Evolutionary conservation across 495 filamentous ascomycete species (phyloP).

Genomic region (Durotheca rogersii): DNA sequence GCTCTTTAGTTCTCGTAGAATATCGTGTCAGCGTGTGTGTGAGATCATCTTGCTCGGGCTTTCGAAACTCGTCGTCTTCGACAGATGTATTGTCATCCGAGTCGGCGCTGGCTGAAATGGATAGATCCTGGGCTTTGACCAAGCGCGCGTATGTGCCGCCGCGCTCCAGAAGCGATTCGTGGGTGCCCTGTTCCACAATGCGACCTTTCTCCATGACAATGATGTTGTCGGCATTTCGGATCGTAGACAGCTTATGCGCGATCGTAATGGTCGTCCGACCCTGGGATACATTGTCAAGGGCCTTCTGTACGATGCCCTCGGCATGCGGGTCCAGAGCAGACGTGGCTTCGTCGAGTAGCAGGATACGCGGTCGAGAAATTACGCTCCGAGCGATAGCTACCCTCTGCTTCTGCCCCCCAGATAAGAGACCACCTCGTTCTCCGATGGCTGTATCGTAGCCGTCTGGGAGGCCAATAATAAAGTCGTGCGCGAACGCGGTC

Average conservation of each 20-base stretch:
- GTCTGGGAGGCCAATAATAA: constrained; percentile 46
- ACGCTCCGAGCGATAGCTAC: constrained; percentile 71
- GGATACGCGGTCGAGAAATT: constrained; percentile 71
- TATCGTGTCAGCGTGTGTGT: no score
- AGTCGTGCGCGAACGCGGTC: constrained; percentile 43
- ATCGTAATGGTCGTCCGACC: constrained; percentile 81
- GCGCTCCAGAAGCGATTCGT: constrained; percentile 61
- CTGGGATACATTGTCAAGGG: constrained; percentile 64
- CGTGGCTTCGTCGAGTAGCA: constrained; percentile 83
- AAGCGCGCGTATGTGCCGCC: constrained; percentile 55
- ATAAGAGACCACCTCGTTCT: constrained; percentile 51
- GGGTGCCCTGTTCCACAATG: constrained; percentile 67
- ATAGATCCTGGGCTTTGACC: constrained; percentile 53
- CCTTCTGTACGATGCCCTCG: constrained; percentile 68
- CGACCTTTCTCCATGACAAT: constrained; percentile 62
- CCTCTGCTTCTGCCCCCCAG: constrained; percentile 63
- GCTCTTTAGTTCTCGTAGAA: no score
- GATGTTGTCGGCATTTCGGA: constrained; percentile 70
- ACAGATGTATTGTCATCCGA: background rate
- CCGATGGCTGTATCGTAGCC: constrained; percentile 59
- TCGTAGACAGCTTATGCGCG: constrained; percentile 68
- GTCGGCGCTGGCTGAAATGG: background rate
- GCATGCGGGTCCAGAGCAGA: constrained; percentile 72
- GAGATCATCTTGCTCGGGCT: no score
- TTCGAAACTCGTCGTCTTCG: background rate